Conservation (phyloP, 768 basidiomycete species). For the Agaricus subrufescens region DNA sequence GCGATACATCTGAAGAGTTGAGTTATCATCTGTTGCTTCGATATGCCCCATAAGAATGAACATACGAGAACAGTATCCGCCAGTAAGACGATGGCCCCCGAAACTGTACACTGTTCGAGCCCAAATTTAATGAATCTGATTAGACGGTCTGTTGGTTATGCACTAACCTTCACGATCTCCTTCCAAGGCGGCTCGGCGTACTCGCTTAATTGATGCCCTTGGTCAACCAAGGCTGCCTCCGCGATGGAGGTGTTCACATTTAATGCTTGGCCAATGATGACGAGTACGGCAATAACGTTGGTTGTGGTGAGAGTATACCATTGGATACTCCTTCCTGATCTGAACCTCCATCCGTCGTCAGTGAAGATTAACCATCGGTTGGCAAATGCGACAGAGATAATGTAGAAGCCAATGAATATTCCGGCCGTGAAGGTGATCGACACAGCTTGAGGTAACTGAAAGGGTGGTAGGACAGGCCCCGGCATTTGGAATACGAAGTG, state of each 20-base stretch:
- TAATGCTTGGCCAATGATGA: not conserved
- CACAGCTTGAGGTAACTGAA: not conserved
- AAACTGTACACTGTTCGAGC: not conserved
- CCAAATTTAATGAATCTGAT: not conserved
- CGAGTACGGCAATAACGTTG: not conserved
- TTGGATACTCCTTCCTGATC: not conserved
- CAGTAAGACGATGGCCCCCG: not conserved
- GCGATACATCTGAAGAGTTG: slow-evolving; percentile 4
- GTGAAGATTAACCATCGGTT: slow-evolving; percentile 3
- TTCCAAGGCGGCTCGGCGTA: not conserved
- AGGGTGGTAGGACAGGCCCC: not conserved
- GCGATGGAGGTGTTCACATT: not conserved
- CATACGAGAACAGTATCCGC: not conserved
- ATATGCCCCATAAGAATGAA: not conserved
- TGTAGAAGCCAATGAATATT: not conserved
- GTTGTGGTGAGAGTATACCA: not conserved
- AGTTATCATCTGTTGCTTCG: not conserved
- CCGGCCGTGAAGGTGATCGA: not conserved
- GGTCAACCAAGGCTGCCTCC: not conserved
- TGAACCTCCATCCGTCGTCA: slow-evolving; percentile 7
- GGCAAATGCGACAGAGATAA: not conserved
- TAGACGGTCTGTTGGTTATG: not conserved
- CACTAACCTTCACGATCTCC: not conserved
- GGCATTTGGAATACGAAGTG: not conserved
- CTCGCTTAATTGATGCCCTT: not conserved